These are phyloP conservation scores for Metschnikowia noctiluminum DNA, from an alignment of 805 yeast species.

Conservation along the genomic window DNA sequence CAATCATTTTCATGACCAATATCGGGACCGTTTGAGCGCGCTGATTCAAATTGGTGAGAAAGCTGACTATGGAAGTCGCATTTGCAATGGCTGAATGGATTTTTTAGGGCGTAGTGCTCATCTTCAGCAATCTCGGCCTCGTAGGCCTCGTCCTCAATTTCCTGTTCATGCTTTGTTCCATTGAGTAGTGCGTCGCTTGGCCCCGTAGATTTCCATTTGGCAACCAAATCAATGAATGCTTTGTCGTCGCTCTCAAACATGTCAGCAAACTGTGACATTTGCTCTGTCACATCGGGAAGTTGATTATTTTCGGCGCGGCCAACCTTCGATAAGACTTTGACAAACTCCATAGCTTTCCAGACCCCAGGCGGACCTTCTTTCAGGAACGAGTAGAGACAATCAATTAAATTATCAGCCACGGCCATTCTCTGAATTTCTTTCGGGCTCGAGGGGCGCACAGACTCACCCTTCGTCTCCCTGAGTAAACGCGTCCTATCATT, in stretches of 20 bases:
- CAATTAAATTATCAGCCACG: conserved; percentile 5
- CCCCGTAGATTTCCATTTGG: conserved; percentile 39
- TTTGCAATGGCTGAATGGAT: conserved; percentile 7
- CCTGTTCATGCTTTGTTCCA: background rate
- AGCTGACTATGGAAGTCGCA: conserved; percentile 18
- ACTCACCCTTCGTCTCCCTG: conserved; percentile 5
- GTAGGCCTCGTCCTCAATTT: conserved; percentile 1
- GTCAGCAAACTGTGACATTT: conserved; percentile 53
- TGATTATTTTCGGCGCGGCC: conserved; percentile 1
- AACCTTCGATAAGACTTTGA: conserved; percentile 5
- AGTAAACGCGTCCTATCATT: conserved; percentile 7
- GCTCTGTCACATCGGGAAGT: conserved; percentile 7
- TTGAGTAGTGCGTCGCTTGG: background rate
- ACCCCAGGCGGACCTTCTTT: conserved; percentile 12
- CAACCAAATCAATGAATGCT: conserved; percentile 76
- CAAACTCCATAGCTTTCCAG: conserved; percentile 10
- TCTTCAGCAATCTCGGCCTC: conserved; percentile 7
- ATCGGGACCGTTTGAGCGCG: conserved; percentile 27
- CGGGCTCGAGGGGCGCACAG: conserved; percentile 1
- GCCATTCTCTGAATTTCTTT: conserved; percentile 5
- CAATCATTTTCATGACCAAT: conserved; percentile 20
- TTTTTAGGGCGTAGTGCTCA: conserved; percentile 13
- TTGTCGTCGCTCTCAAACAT: conserved; percentile 78
- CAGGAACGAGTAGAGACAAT: conserved; percentile 6
- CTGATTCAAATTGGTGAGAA: conserved; percentile 29